phyloP scores from a whole-genome alignment of 1,284 basidiomycete genomes.

The Heterobasidion parviporum region DNA sequence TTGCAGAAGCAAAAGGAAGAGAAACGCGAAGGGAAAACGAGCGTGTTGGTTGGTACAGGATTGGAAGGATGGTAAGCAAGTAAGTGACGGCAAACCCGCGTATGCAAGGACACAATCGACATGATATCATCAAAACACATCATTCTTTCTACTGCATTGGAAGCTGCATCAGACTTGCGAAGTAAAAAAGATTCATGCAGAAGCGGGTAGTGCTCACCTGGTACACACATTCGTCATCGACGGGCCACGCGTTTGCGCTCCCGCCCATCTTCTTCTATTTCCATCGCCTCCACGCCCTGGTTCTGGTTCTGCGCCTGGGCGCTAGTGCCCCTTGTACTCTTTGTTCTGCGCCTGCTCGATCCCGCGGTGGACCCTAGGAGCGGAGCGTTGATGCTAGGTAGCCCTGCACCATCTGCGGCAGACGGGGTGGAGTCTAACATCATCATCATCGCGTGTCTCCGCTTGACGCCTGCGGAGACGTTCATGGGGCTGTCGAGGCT shows the following conservation, averaged over 20 bases:
- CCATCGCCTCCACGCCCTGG: constrained; percentile 23
- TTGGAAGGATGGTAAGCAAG: neutral
- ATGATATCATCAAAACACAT: neutral
- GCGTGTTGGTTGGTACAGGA: neutral
- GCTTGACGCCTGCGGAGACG: constrained; percentile 24
- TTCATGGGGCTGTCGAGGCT: constrained; percentile 4
- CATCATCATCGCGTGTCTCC: constrained; percentile 27
- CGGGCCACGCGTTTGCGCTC: constrained; percentile 29
- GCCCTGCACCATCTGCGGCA: neutral
- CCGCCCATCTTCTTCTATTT: constrained; percentile 29
- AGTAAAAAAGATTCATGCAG: neutral
- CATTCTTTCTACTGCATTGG: neutral
- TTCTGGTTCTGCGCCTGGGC: constrained; percentile 12
- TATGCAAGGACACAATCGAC: neutral
- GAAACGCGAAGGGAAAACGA: neutral
- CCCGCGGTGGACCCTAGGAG: constrained; percentile 4
- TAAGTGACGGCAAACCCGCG: neutral
- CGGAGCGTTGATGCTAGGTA: neutral
- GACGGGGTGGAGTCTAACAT: constrained; percentile 16
- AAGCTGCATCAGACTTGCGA: neutral
- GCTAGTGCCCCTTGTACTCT: constrained; percentile 15
- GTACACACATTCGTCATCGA: constrained; percentile 11
- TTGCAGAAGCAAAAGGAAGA: neutral
- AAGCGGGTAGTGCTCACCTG: neutral
- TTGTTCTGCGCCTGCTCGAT: constrained; percentile 16